phyloP scores from a whole-genome alignment of 306 rosid species.

The Dryas drummondii region DNA sequence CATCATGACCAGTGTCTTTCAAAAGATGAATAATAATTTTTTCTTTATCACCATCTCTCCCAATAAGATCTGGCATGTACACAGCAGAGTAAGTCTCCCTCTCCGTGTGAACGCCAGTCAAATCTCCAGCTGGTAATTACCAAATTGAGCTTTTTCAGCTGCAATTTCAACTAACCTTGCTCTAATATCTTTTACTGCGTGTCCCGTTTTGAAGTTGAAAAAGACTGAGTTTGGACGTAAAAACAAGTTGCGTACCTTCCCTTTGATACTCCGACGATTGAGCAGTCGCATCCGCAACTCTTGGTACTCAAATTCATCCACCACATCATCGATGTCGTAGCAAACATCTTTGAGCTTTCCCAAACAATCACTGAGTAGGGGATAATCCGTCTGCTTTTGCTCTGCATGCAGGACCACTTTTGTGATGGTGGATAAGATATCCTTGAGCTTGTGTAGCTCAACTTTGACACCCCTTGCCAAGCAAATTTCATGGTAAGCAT shows the following conservation, averaged over 20 bases:
- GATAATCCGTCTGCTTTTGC: neutral
- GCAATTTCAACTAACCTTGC: neutral
- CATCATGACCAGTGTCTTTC: neutral
- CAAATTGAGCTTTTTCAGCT: neutral
- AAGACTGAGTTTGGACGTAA: neutral
- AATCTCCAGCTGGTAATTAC: no score
- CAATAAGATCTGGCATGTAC: no score
- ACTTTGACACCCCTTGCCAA: neutral
- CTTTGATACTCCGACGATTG: neutral
- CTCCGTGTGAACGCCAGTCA: no score
- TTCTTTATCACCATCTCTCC: no score
- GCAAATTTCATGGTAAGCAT: neutral
- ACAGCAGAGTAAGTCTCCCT: no score
- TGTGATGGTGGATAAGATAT: neutral
- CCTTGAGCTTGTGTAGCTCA: neutral
- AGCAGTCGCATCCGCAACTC: neutral
- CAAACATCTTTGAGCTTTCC: neutral
- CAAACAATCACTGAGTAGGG: neutral
- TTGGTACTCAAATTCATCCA: neutral
- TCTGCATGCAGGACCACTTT: neutral
- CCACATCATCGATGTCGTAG: neutral
- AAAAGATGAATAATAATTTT: neutral
- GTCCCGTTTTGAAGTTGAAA: neutral
- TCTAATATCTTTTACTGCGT: neutral
- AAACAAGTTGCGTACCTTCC: constrained; percentile 17